Conservation (phyloP, 1,284 basidiomycete genomes). For the Tilletia walkeri region DNA sequence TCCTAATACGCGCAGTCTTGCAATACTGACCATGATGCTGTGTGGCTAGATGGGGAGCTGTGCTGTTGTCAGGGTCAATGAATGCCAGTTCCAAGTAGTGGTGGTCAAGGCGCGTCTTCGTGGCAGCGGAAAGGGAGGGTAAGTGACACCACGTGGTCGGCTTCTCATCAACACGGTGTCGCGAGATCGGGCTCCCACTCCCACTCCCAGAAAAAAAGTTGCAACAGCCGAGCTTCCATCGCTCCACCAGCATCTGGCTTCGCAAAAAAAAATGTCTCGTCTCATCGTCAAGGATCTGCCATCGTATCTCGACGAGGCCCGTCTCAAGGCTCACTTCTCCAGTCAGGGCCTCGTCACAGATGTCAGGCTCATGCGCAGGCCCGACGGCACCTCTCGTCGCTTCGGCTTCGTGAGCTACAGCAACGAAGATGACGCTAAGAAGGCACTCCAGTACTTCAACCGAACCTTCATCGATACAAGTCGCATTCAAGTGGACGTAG, state of each 20-base stretch:
- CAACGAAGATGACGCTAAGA: conserved; percentile 71
- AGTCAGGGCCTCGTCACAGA: conserved; percentile 69
- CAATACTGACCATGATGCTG: conserved; percentile 5
- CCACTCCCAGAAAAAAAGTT: no score
- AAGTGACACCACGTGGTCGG: not conserved
- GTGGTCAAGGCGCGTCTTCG: conserved; percentile 16
- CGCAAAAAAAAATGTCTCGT: conserved; percentile 65
- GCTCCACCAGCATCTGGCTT: not conserved
- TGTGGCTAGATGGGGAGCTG: not conserved
- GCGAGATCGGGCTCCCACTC: not conserved
- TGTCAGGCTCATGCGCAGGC: conserved; percentile 75
- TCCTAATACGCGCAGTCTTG: not conserved
- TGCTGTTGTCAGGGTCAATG: not conserved
- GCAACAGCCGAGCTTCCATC: no score
- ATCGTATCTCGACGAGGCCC: conserved; percentile 67
- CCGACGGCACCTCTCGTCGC: conserved; percentile 74
- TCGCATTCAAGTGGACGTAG: conserved; percentile 72
- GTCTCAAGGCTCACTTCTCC: conserved; percentile 70
- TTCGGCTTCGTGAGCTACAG: conserved; percentile 94
- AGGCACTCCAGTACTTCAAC: conserved; percentile 80
- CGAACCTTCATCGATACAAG: conserved; percentile 65
- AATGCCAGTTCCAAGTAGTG: not conserved
- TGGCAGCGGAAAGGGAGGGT: not conserved
- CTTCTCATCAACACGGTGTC: not conserved
- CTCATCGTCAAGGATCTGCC: conserved; percentile 89